These are phyloP conservation scores for Fusarium sp. DNA, from an alignment of 2,329 filamentous ascomycete species.

Conservation along the genomic window DNA sequence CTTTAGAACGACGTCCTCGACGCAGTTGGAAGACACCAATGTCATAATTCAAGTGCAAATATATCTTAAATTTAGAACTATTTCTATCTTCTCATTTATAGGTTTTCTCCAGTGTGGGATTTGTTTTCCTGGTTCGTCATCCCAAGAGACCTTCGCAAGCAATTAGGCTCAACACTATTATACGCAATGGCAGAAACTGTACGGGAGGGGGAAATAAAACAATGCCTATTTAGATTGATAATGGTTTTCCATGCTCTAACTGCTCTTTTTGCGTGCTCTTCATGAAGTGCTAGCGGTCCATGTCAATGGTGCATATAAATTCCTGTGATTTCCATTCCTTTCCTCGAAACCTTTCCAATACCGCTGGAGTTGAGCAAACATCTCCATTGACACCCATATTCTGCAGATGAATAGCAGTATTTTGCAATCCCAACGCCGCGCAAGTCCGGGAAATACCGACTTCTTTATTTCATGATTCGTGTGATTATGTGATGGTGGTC, in stretches of 20 bases:
- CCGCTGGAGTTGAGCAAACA: conserved; percentile 13
- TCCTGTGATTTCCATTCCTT: background rate
- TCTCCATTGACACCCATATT: conserved; percentile 17
- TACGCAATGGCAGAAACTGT: background rate
- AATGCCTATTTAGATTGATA: background rate
- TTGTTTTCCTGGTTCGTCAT: background rate
- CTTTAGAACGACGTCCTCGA: background rate
- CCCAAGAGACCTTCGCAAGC: background rate
- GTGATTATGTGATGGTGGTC: conserved; percentile 9
- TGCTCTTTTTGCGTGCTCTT: background rate
- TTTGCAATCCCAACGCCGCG: conserved; percentile 40
- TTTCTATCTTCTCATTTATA: background rate
- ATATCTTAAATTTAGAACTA: background rate
- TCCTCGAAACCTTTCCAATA: conserved; percentile 38
- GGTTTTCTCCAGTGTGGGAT: background rate
- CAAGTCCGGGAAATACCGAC: conserved; percentile 27
- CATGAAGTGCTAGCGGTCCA: background rate
- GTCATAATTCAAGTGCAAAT: background rate
- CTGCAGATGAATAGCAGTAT: conserved; percentile 33
- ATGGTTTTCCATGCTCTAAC: background rate
- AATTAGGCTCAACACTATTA: background rate
- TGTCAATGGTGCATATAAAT: background rate
- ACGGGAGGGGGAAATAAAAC: background rate
- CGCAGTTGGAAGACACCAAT: background rate
- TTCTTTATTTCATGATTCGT: conserved; percentile 44